phyloP scores from a whole-genome alignment of 2,329 filamentous ascomycete genomes.

The Colletotrichum horii region DNA sequence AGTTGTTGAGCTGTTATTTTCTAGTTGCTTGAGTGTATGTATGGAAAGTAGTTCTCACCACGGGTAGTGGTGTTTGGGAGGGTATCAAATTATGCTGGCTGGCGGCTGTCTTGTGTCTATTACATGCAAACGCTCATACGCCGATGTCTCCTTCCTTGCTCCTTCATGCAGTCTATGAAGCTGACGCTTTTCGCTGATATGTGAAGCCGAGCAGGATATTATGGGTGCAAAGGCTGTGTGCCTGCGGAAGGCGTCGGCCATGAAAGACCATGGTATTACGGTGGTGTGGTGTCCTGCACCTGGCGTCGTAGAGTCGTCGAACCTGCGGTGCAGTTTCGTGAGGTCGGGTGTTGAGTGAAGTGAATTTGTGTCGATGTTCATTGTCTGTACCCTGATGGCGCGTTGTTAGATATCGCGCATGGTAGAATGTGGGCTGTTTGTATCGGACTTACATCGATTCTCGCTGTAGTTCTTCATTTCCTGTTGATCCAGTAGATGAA shows the following conservation, averaged over 20 bases:
- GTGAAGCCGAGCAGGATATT: neutral
- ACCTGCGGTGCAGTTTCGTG: neutral
- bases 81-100: neutral
- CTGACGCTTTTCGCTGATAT: neutral
- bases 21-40: neutral
- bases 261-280: neutral
- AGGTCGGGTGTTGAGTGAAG: neutral
- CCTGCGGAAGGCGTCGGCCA: neutral
- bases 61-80: neutral
- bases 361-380: neutral
- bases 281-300: neutral
- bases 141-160: neutral
- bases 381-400: neutral
- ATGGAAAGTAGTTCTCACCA: neutral
- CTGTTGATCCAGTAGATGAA: constrained; percentile 18
- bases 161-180: neutral
- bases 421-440: neutral
- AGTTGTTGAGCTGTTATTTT: neutral
- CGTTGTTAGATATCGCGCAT: neutral
- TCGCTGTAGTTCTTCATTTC: neutral
- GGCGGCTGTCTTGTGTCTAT: neutral
- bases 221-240: neutral
- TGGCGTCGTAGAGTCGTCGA: neutral
- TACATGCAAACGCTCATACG: neutral
- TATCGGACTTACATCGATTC: neutral